Evolutionary conservation across 495 filamentous ascomycete genomes (phyloP), one percentile per base, ranked within the genome.

Genomic region (Penicillium canescens): DNA sequence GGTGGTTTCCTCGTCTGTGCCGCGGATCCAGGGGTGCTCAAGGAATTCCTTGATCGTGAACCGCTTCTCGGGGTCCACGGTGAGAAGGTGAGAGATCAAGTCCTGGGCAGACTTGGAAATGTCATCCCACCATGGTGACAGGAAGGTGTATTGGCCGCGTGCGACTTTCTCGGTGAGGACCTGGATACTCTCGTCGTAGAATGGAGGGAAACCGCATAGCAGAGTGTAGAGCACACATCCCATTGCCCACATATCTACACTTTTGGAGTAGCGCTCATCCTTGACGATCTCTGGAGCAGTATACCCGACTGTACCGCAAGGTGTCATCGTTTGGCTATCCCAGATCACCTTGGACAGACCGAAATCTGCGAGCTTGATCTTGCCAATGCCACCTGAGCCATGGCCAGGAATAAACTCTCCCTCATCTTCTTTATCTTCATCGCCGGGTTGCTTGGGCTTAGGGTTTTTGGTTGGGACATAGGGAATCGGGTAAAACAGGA

Each of bases 261-360:
- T 92, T 77, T 98, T 98, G 6, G 94, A 98, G 64, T 98, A 98
- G 35, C 93, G 85, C 69, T 98, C 94, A 72, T 98, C 94, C 72
- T 98, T 98, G 47, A 98, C 94, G 45, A 98, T 98, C 70, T 98
- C 94, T 5, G 94, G 94, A n/a, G 94, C 94, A 13, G 94, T 98
- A 69, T 98, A 98, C 28, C 94, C 94, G 49, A 98, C 94, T 3
- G 94, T 98, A 31, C 94, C 94, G 70, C 94, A 98, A 18, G 94
- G 94, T 2, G 94, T 98, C 91, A 97, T 97, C n/a, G 94, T 98
- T 65, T 96, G 90, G 50, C 83, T 92, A 62, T 98, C 95, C 94
- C 94, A 98, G 9, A 98, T 91, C 49, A 98, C 86, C 72, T 98
- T 98, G 40, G 92, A 97, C 9, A 98, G 75, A 50, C 94, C 94